phyloP scores from a whole-genome alignment of 441 rosid species.

The Sinapis alba region DNA sequence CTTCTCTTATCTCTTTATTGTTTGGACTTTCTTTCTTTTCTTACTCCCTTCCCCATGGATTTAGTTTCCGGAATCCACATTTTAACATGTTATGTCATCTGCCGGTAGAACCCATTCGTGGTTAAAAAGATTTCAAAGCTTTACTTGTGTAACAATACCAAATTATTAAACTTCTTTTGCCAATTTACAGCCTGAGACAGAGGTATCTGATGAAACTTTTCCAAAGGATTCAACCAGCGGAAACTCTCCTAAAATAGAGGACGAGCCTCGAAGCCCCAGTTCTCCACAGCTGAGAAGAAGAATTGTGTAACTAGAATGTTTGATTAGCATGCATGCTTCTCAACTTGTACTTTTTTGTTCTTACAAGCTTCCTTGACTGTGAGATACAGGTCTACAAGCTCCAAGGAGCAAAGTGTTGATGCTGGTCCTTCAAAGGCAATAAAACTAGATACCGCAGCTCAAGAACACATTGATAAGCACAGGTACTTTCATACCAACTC shows the following conservation, averaged over 20 bases:
- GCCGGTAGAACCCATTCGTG: not conserved
- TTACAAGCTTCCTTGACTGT: slow-evolving; percentile 22
- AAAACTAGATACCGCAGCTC: slow-evolving; percentile 34
- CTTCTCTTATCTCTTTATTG: not conserved
- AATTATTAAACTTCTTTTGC: not conserved
- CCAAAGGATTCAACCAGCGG: slow-evolving; percentile 16
- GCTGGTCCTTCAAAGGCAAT: slow-evolving; percentile 24
- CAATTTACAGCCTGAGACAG: not conserved
- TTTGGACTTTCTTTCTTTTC: not conserved
- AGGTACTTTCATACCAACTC: slow-evolving; percentile 18
- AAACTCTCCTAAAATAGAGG: slow-evolving; percentile 21
- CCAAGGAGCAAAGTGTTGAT: slow-evolving; percentile 32
- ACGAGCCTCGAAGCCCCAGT: slow-evolving; percentile 23
- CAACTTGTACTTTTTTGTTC: slow-evolving; percentile 27
- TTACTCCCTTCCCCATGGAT: not conserved
- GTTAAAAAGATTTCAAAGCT: not conserved
- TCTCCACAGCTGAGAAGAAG: slow-evolving; percentile 40
- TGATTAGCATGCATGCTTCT: not conserved
- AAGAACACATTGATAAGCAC: slow-evolving; percentile 61
- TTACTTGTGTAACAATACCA: slow-evolving; percentile 13
- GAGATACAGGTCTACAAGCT: slow-evolving; percentile 24
- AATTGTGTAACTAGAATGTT: slow-evolving; percentile 3
- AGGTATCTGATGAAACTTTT: slow-evolving; percentile 18
- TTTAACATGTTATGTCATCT: not conserved
- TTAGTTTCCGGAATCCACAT: not conserved